phyloP scores from a whole-genome alignment of 2,329 filamentous ascomycete genomes.

The Aspergillus sp. region DNA sequence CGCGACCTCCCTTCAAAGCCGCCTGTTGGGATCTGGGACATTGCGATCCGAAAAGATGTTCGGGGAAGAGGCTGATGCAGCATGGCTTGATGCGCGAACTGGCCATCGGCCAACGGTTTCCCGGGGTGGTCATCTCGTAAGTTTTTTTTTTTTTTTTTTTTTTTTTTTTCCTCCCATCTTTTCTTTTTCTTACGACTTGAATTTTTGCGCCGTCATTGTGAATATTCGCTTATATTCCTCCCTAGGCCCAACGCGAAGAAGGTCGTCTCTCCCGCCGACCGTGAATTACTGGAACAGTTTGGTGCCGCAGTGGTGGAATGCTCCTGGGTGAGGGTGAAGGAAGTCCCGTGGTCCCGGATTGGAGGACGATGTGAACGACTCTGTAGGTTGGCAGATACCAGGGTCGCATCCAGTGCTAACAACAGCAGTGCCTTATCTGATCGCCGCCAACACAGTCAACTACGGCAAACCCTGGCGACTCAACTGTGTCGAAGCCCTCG shows the following conservation, averaged over 20 bases:
- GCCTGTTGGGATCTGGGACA: conserved; percentile 98
- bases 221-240: no score
- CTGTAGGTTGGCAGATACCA: conserved; percentile 34
- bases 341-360: conserved; percentile 87
- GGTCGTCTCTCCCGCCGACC: conserved; percentile 79
- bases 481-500: conserved; percentile 94
- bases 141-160: conserved; percentile 17
- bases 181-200: conserved; percentile 1
- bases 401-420: background rate
- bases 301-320: conserved; percentile 96
- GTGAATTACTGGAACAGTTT: conserved; percentile 76
- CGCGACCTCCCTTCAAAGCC: conserved; percentile 69
- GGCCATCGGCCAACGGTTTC: conserved; percentile 85
- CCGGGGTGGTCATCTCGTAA: conserved; percentile 83
- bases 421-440: conserved; percentile 76
- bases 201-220: background rate
- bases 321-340: conserved; percentile 88
- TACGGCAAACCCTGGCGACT: conserved; percentile 93
- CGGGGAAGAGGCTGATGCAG: conserved; percentile 89
- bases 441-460: conserved; percentile 95
- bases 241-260: conserved; percentile 78
- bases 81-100: conserved; percentile 92
- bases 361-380: conserved; percentile 90
- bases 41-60: conserved; percentile 95
- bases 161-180: background rate